These are phyloP conservation scores for Cydonia oblonga DNA, from an alignment of 331 rosid genomes.

Conservation along the genomic window DNA sequence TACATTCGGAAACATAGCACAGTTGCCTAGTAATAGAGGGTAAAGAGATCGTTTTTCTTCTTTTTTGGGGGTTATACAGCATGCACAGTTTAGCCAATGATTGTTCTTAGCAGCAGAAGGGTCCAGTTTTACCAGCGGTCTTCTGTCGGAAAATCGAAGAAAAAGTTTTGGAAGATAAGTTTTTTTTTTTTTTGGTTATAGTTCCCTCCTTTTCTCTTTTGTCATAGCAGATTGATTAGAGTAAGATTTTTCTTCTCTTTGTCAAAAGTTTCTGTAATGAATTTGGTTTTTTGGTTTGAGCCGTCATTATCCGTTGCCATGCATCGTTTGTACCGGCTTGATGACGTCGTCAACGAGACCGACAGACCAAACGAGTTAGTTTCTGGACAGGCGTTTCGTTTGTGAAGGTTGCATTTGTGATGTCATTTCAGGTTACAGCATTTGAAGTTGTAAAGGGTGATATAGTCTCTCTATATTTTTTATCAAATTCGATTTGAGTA, in stretches of 20 bases:
- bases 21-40: slow-evolving; percentile 26
- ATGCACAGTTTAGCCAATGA: slow-evolving; percentile 33
- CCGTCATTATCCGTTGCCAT: not conserved
- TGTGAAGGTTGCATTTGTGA: not conserved
- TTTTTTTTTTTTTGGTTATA: not conserved
- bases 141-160: slow-evolving; percentile 48
- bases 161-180: slow-evolving; percentile 32
- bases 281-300: slow-evolving; percentile 12
- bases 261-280: slow-evolving; percentile 20
- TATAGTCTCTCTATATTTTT: no score
- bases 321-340: not conserved
- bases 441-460: not conserved
- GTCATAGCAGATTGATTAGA: slow-evolving; percentile 22
- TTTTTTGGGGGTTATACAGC: slow-evolving; percentile 25
- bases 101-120: slow-evolving; percentile 46
- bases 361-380: no score
- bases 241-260: slow-evolving; percentile 1
- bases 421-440: not conserved
- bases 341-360: no score
- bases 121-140: slow-evolving; percentile 51
- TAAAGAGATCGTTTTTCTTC: slow-evolving; percentile 12
- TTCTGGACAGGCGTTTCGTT: not conserved
- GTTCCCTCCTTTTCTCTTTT: slow-evolving; percentile 20
- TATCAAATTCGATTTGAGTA: no score
- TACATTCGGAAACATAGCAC: slow-evolving; percentile 50